phyloP scores from a whole-genome alignment of 176 grass and related monocot genomes.

The Metroxylon sagu region DNA sequence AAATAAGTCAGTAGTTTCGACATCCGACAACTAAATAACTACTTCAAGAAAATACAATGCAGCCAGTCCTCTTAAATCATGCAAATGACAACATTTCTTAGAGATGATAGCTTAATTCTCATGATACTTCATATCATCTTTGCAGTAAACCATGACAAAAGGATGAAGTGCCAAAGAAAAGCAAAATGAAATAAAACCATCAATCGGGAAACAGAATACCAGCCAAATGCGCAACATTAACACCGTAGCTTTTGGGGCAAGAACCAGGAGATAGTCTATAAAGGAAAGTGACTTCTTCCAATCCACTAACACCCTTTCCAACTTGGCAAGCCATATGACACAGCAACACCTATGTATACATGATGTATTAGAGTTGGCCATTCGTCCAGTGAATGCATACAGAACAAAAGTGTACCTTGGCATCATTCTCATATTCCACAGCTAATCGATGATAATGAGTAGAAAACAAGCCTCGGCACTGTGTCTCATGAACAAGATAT shows the following conservation, averaged over 20 bases:
- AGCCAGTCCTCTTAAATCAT: too few relatives aligned
- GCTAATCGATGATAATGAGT: slow-evolving; percentile 91
- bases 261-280: slow-evolving; percentile 67
- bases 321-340: slow-evolving; percentile 91
- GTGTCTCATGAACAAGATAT: slow-evolving; percentile 60
- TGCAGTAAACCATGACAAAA: neutral
- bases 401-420: slow-evolving; percentile 35
- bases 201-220: slow-evolving; percentile 31
- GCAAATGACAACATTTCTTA: too few relatives aligned
- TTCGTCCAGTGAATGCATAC: too few relatives aligned
- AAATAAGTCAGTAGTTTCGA: neutral
- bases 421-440: slow-evolving; percentile 57
- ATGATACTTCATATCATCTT: too few relatives aligned
- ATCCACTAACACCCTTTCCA: slow-evolving; percentile 42
- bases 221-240: slow-evolving; percentile 94
- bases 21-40: too few relatives aligned
- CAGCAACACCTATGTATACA: slow-evolving; percentile 45
- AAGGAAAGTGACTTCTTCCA: slow-evolving; percentile 90
- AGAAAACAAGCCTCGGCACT: slow-evolving; percentile 92
- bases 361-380: neutral
- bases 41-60: too few relatives aligned
- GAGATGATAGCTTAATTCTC: too few relatives aligned
- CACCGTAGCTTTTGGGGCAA: slow-evolving; percentile 98
- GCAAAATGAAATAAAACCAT: slow-evolving; percentile 9
- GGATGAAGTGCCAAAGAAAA: slow-evolving; percentile 7